Base-by-base conservation (phyloP, 345 rosid species). In the Camelina hispida region DNA sequence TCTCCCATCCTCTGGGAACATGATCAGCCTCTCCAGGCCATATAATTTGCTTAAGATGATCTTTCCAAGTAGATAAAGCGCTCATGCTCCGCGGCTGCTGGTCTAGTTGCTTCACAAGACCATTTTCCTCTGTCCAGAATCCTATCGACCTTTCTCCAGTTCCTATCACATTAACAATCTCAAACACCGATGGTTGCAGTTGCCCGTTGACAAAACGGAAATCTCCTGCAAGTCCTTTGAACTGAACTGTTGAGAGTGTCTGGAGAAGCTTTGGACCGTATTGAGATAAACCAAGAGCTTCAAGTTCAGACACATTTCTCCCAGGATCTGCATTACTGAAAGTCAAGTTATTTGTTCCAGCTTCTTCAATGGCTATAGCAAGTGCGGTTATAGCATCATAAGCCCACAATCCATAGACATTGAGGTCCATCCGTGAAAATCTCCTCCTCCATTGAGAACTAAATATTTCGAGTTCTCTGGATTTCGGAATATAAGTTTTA, bases 341-440 rank as follows among this genome's bases (percentile, higher is more conserved):
- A n/a, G 56, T 62, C 28, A 60, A 43, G n/a, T 66, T 69, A 7
- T 54, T 1, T 22, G 51, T 56, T 1, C 79, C 73, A 17, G 71
- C 75, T 23, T 80, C 77, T 71, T 86, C 87, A 23, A 79, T 53
- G 28, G 89, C 87, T 81, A 59, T n/a, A 30, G 89, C 87, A 1
- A 85, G 47, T 30, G 86, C 84, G 17, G 44, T 43, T 4, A 84
- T 58, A 9, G 84, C 83, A 69, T 84, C 87, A 75, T 86, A 84
- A 18, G 86, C 87, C 66, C 83, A 40, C 7, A 82, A 13, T 4
- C 85, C 89, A 35, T 61, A 73, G 7, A 79, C 30, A 42, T 60
- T 73, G 69, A 81, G 32, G n/a, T 81, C 69, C 8, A 77, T 69
- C 15, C 37, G 37, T 5, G 51, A 70, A 40, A 86, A 79, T 6